Conservation (phyloP, 345 rosid species). For the Passiflora organensis region DNA sequence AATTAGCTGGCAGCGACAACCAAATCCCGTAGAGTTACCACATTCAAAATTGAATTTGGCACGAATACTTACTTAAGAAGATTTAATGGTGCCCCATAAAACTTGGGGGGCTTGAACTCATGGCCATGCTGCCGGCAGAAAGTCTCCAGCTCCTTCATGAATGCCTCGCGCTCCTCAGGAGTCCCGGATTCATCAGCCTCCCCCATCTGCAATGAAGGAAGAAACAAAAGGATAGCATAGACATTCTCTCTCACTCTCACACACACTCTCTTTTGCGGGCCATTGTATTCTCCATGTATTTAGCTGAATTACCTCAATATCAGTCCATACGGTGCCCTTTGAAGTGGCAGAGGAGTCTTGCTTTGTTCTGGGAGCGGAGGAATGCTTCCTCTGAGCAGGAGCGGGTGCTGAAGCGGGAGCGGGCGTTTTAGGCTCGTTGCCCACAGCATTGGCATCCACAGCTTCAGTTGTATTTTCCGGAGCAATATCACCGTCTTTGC, state of each 20-base stretch:
- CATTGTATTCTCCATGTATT: too few relatives aligned
- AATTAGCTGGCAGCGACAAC: slow-evolving; percentile 16
- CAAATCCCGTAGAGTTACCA: slow-evolving; percentile 4
- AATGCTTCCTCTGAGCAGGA: slow-evolving; percentile 17
- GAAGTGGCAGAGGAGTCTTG: slow-evolving; percentile 19
- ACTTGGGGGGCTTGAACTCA: slow-evolving; percentile 76
- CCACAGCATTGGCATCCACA: too few relatives aligned
- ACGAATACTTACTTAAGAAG: slow-evolving; percentile 64
- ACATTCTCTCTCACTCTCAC: too few relatives aligned
- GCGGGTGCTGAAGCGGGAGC: slow-evolving; percentile 3
- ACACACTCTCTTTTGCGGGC: too few relatives aligned
- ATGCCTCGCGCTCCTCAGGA: slow-evolving; percentile 53
- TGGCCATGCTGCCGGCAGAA: slow-evolving; percentile 48
- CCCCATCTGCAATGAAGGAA: slow-evolving; percentile 41
- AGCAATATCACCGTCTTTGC: too few relatives aligned
- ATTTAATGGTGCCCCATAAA: slow-evolving; percentile 70
- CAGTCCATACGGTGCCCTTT: slow-evolving; percentile 55
- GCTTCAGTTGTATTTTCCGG: too few relatives aligned
- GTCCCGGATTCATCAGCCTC: slow-evolving; percentile 58
- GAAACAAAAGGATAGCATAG: too few relatives aligned
- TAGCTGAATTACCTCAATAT: slow-evolving; percentile 65
- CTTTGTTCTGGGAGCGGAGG: slow-evolving; percentile 26
- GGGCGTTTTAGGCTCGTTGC: background rate
- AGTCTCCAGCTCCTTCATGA: slow-evolving; percentile 66
- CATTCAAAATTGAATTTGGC: too few relatives aligned